phyloP scores from a whole-genome alignment of 148 eudicot species.

The Spergularia marina region DNA sequence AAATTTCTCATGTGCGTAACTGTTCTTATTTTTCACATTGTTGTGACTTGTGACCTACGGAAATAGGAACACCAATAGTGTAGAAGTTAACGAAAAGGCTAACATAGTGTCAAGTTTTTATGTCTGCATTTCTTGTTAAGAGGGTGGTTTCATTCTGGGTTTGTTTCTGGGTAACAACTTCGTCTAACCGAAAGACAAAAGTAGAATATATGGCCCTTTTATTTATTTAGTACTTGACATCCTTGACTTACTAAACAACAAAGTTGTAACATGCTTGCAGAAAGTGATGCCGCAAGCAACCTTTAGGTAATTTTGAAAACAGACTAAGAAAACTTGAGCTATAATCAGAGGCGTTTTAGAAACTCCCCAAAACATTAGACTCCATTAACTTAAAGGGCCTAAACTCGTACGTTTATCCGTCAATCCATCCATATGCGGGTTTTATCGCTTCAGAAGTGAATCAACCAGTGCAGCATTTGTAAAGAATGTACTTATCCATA shows the following conservation, averaged over 20 bases:
- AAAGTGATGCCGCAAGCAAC: background rate
- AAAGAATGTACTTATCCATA: slow-evolving; percentile 86
- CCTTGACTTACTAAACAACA: background rate
- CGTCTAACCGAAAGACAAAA: no score
- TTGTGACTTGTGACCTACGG: no score
- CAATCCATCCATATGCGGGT: background rate
- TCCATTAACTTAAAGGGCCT: background rate
- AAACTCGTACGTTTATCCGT: background rate
- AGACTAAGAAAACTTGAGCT: background rate
- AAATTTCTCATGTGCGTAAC: no score
- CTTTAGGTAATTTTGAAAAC: slow-evolving; percentile 3
- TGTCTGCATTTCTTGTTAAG: no score
- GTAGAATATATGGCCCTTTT: slow-evolving; percentile 1
- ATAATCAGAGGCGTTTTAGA: background rate
- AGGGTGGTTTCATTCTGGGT: no score
- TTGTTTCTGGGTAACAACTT: no score
- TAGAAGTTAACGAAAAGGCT: no score
- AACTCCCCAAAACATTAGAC: background rate
- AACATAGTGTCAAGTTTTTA: no score
- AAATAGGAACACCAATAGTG: no score
- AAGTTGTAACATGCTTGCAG: background rate
- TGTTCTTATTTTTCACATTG: no score
- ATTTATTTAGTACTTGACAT: background rate
- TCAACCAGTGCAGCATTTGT: slow-evolving; percentile 80
- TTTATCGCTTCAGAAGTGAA: background rate